Conservation (phyloP, 2,329 filamentous ascomycete genomes). For the Aspergillus pseudonomiae region DNA sequence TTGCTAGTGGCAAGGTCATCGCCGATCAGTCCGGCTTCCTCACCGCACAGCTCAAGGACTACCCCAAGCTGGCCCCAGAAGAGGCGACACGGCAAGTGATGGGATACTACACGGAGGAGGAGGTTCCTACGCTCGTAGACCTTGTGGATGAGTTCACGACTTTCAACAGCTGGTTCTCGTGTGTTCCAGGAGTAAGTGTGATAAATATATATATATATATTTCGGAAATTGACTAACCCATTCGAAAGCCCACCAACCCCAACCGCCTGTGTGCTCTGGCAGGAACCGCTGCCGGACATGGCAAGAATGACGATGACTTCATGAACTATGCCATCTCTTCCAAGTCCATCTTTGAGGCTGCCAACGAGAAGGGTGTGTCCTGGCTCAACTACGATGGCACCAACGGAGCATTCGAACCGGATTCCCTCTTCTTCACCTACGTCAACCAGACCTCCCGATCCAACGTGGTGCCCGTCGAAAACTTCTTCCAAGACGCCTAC, state of each 20-base stretch:
- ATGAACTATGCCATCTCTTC: conserved; percentile 29
- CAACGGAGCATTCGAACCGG: conserved; percentile 28
- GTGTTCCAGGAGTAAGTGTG: conserved; percentile 45
- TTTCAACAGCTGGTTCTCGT: conserved; percentile 52
- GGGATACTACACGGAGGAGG: conserved; percentile 49
- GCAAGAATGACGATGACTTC: conserved; percentile 36
- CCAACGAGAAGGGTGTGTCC: conserved; percentile 34
- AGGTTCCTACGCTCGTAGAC: conserved; percentile 46
- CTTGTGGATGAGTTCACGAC: conserved; percentile 47
- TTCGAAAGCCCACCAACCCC: conserved; percentile 45
- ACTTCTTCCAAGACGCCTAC: conserved; percentile 40
- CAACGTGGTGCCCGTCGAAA: conserved; percentile 31
- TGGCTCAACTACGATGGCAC: conserved; percentile 42
- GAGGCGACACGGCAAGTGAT: conserved; percentile 45
- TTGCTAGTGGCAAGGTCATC: conserved; percentile 35
- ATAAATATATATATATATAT: not conserved
- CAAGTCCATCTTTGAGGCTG: conserved; percentile 46
- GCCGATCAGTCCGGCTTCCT: conserved; percentile 44
- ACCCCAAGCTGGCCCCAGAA: conserved; percentile 36
- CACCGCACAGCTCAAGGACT: conserved; percentile 44
- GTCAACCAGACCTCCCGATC: conserved; percentile 39
- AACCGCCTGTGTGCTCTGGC: conserved; percentile 41
- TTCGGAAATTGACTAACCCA: conserved; percentile 5
- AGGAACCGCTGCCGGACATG: conserved; percentile 38
- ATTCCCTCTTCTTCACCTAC: conserved; percentile 39